phyloP scores from a whole-genome alignment of 1,139 yeast genomes.

The Kurtzmaniella quercitrusa region DNA sequence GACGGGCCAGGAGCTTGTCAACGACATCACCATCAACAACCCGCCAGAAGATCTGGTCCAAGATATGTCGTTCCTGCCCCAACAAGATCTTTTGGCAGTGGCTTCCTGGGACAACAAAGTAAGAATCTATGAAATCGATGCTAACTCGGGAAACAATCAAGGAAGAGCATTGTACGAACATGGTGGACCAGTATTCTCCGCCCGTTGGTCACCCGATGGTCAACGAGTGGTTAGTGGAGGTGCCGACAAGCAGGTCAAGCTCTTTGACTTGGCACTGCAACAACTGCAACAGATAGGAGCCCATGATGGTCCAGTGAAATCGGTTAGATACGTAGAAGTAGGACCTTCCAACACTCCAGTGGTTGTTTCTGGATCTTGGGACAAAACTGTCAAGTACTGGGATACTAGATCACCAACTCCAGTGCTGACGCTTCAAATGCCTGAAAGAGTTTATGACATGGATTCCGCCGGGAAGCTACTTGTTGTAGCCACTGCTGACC shows the following conservation, averaged over 20 bases:
- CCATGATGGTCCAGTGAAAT: slow-evolving; percentile 78
- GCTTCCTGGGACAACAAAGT: slow-evolving; percentile 96
- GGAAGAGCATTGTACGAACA: slow-evolving; percentile 91
- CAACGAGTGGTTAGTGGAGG: slow-evolving; percentile 88
- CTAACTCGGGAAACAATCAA: slow-evolving; percentile 63
- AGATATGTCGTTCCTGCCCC: slow-evolving; percentile 91
- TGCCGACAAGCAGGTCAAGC: slow-evolving; percentile 81
- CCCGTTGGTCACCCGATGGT: slow-evolving; percentile 86
- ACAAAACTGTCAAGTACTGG: slow-evolving; percentile 91
- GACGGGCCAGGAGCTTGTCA: slow-evolving; percentile 65
- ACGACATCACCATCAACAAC: slow-evolving; percentile 72
- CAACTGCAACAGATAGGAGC: slow-evolving; percentile 82
- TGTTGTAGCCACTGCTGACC: slow-evolving; percentile 91
- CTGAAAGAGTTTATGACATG: slow-evolving; percentile 91
- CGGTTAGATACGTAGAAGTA: slow-evolving; percentile 74
- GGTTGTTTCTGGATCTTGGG: slow-evolving; percentile 95
- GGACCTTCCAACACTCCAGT: slow-evolving; percentile 80
- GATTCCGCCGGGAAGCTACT: slow-evolving; percentile 75
- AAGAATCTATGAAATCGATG: slow-evolving; percentile 81
- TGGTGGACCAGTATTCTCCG: slow-evolving; percentile 79
- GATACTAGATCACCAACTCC: slow-evolving; percentile 87
- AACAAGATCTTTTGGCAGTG: slow-evolving; percentile 73
- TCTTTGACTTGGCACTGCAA: slow-evolving; percentile 79
- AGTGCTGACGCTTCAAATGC: slow-evolving; percentile 72
- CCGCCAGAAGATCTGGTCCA: slow-evolving; percentile 92